A percentile compares a stretch with the other conserved stretches of the same genome.
These are phyloP conservation scores for Chaetoceros tenuissimus DNA, from an alignment of 108 stramenopile genomes.

Conservation along the genomic window DNA sequence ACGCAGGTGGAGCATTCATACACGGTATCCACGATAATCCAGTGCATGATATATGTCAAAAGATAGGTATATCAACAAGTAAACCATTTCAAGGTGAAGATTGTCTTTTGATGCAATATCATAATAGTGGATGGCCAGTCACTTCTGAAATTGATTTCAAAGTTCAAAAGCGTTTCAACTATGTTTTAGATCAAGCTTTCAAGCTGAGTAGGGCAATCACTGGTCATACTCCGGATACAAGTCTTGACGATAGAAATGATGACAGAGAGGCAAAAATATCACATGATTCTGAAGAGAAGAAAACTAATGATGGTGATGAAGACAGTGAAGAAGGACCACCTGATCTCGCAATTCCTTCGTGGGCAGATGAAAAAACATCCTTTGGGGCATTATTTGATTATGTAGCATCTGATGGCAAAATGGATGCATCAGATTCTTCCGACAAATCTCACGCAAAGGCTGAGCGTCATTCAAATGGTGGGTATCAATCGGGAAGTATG, in stretches of 20 bases:
- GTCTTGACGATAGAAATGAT: slow-evolving; percentile 2
- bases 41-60: slow-evolving; percentile 33
- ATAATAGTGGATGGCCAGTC: slow-evolving; percentile 59
- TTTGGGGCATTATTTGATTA: slow-evolving; percentile 33
- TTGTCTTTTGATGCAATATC: slow-evolving; percentile 38
- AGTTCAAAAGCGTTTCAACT: slow-evolving; percentile 52
- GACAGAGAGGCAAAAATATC: background rate
- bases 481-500: background rate
- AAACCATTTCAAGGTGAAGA: slow-evolving; percentile 12
- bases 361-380: background rate
- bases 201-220: slow-evolving; percentile 1
- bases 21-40: slow-evolving; percentile 86
- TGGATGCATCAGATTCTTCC: too few species aligned
- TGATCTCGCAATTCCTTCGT: background rate
- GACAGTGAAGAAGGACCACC: background rate
- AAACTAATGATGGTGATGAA: background rate
- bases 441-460: too few species aligned
- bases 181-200: slow-evolving; percentile 48
- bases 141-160: slow-evolving; percentile 49
- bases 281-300: background rate
- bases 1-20: slow-evolving; percentile 79
- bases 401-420: too few species aligned
- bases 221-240: background rate
- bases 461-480: too few species aligned
- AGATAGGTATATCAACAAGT: slow-evolving; percentile 35